A percentile compares a stretch with the other conserved stretches of the same genome.
Evolutionary conservation across 129 eudicot genomes (phyloP).

Genomic region (Rutidosis leptorrhynchoides): DNA sequence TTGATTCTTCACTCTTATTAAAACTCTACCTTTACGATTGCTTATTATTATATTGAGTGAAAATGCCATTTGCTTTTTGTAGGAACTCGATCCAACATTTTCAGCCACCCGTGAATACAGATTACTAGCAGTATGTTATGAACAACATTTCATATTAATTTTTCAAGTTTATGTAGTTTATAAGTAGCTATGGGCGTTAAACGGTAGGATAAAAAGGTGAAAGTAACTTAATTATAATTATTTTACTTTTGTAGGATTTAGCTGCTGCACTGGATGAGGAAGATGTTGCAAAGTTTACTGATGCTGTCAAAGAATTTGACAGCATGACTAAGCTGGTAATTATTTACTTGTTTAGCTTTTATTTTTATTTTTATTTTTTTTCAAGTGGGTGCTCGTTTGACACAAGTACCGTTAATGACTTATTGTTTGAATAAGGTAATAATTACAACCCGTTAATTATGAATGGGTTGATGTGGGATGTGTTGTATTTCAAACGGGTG

Average conservation of each 20-base stretch:
- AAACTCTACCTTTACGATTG: background rate
- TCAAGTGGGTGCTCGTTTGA: background rate
- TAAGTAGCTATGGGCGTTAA: background rate
- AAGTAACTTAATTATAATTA: background rate
- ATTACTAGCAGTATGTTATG: slow-evolving; percentile 48
- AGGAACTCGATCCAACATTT: slow-evolving; percentile 66
- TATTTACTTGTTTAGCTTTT: background rate
- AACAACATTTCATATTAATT: background rate
- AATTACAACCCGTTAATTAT: background rate
- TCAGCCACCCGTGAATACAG: slow-evolving; percentile 56
- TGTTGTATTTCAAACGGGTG: too few relatives aligned
- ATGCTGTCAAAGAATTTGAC: slow-evolving; percentile 58
- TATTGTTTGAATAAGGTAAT: background rate
- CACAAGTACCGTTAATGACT: too few relatives aligned
- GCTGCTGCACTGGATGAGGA: slow-evolving; percentile 57
- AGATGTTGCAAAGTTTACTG: slow-evolving; percentile 56
- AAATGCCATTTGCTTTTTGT: slow-evolving; percentile 23
- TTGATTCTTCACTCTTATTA: slow-evolving; percentile 11
- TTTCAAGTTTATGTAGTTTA: background rate
- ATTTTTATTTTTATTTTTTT: background rate
- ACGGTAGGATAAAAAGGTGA: background rate
- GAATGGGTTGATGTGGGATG: background rate
- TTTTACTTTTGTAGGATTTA: slow-evolving; percentile 40
- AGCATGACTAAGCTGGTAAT: slow-evolving; percentile 65
- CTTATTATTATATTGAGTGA: background rate